Percentiles rank a stretch among this genome's conserved stretches.
phyloP scores from a whole-genome alignment of 306 rosid genomes.

The Begonia loranthoides region DNA sequence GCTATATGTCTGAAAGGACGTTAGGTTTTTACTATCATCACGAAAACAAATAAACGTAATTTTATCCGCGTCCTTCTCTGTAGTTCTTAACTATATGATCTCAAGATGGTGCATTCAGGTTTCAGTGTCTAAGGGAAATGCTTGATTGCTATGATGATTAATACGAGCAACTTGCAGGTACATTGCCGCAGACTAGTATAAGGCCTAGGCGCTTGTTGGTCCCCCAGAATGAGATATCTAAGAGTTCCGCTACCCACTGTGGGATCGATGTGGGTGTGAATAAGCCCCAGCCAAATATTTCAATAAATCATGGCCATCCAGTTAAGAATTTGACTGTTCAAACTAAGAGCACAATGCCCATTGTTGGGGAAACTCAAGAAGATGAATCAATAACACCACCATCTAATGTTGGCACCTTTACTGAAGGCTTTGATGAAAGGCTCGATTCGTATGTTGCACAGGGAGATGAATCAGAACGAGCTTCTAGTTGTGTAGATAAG shows the following conservation, averaged over 20 bases:
- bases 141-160: neutral
- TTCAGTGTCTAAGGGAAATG: too few relatives aligned
- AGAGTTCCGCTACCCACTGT: conserved; percentile 14
- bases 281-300: conserved; percentile 16
- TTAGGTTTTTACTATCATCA: too few relatives aligned
- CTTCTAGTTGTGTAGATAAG: conserved; percentile 17
- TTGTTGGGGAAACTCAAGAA: conserved; percentile 26
- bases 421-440: conserved; percentile 32
- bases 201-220: conserved; percentile 52
- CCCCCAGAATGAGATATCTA: conserved; percentile 25
- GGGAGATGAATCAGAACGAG: conserved; percentile 18
- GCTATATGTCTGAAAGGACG: too few relatives aligned
- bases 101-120: too few relatives aligned
- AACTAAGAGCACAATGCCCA: conserved; percentile 12
- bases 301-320: conserved; percentile 14
- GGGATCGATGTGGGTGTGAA: conserved; percentile 10
- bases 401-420: conserved; percentile 25
- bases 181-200: conserved; percentile 35
- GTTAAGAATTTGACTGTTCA: conserved; percentile 25
- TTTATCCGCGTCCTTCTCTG: too few relatives aligned
- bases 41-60: too few relatives aligned
- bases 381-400: conserved; percentile 36
- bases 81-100: too few relatives aligned
- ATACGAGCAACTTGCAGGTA: conserved; percentile 23
- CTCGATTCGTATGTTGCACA: conserved; percentile 17